phyloP scores from a whole-genome alignment of 2,329 filamentous ascomycete species.

The Colletotrichum brevisporum region DNA sequence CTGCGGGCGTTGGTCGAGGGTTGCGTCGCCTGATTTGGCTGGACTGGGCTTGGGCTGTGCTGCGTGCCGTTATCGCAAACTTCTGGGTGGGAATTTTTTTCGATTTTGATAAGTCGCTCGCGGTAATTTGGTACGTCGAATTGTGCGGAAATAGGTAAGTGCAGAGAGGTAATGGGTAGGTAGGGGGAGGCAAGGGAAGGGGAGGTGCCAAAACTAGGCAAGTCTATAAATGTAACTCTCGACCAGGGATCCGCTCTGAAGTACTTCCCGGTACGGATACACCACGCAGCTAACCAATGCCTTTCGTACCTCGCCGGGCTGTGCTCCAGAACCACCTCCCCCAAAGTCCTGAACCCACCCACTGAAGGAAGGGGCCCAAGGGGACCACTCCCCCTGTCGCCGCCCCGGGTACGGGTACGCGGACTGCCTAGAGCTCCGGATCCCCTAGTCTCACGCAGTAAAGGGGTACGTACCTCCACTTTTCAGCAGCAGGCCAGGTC shows the following conservation, averaged over 20 bases:
- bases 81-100: conserved; percentile 24
- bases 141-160: conserved; percentile 21
- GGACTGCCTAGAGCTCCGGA: conserved; percentile 34
- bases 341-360: not conserved
- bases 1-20: conserved; percentile 6
- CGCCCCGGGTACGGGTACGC: conserved; percentile 12
- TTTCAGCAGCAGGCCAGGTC: conserved; percentile 16
- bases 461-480: conserved; percentile 28
- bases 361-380: not conserved
- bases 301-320: not conserved
- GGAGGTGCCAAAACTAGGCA: not conserved
- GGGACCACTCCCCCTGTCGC: conserved; percentile 17
- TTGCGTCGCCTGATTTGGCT: conserved; percentile 29
- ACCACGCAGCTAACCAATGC: too few relatives aligned
- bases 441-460: conserved; percentile 19
- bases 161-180: too few relatives aligned
- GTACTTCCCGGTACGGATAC: not conserved
- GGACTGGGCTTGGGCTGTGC: conserved; percentile 4
- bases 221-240: conserved; percentile 12
- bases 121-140: conserved; percentile 12
- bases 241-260: not conserved
- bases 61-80: conserved; percentile 29
- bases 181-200: not conserved
- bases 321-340: not conserved
- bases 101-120: conserved; percentile 28